Conservation (phyloP, 768 basidiomycete species). For the Harrya chromipes region DNA sequence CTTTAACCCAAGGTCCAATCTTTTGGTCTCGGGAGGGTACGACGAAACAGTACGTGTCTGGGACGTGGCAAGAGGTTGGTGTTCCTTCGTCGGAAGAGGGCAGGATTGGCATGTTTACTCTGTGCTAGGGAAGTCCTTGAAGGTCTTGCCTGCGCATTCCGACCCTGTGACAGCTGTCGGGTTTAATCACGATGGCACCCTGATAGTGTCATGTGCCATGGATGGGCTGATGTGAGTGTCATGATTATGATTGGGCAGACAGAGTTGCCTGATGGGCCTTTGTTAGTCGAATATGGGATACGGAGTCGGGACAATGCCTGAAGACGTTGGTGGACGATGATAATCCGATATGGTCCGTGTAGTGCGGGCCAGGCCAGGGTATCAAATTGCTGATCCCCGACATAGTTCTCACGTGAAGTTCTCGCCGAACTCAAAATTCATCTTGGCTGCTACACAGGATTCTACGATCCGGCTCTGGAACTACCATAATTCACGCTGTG, state of each 20-base stretch:
- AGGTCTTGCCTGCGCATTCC: conserved; percentile 91
- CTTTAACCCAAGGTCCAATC: conserved; percentile 85
- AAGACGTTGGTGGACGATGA: conserved; percentile 97
- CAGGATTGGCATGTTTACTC: conserved; percentile 1
- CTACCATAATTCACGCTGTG: conserved; percentile 83
- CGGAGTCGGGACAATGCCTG: conserved; percentile 94
- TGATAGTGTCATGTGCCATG: conserved; percentile 93
- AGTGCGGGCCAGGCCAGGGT: not conserved
- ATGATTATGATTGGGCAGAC: not conserved
- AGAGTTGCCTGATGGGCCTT: not conserved
- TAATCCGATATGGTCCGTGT: conserved; percentile 80
- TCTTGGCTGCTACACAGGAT: conserved; percentile 90
- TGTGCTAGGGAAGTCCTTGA: conserved; percentile 69
- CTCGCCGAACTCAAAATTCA: conserved; percentile 87
- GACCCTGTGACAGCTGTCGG: conserved; percentile 94
- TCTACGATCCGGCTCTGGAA: conserved; percentile 95
- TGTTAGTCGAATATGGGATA: conserved; percentile 92
- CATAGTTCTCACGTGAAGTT: conserved; percentile 82
- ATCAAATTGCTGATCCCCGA: conserved; percentile 7
- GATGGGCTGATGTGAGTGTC: conserved; percentile 88
- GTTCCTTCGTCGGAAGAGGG: not conserved
- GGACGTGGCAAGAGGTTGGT: conserved; percentile 85
- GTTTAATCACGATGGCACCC: conserved; percentile 93
- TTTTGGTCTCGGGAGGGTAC: conserved; percentile 90
- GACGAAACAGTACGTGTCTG: conserved; percentile 97